Conservation (phyloP, 768 basidiomycete genomes). For the Lactarius evosmus region DNA sequence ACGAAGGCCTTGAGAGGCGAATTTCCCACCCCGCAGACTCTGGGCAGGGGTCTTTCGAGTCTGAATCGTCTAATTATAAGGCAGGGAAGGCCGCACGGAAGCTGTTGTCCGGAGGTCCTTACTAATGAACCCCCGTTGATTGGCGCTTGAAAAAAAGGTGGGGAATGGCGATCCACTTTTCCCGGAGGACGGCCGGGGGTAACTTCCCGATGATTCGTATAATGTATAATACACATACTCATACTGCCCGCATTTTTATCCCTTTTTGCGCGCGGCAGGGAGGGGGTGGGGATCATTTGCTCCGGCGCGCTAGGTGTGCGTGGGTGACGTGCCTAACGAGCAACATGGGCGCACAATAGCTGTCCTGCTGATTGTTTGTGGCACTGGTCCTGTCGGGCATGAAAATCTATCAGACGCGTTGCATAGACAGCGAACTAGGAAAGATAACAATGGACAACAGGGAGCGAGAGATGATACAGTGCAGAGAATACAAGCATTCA, state of each 20-base stretch:
- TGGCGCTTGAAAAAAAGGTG: neutral
- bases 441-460: neutral
- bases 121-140: neutral
- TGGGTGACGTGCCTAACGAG: neutral
- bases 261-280: neutral
- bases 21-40: neutral
- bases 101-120: neutral
- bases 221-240: neutral
- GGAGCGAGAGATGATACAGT: conserved; percentile 2
- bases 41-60: neutral
- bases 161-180: neutral
- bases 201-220: neutral
- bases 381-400: neutral
- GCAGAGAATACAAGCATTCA: neutral
- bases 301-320: neutral
- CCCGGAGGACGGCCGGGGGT: neutral
- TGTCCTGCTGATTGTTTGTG: neutral
- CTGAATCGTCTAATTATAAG: neutral
- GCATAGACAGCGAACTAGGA: neutral
- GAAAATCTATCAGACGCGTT: neutral
- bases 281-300: neutral
- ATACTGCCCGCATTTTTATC: neutral
- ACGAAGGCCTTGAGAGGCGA: neutral
- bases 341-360: neutral
- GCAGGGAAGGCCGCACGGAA: neutral